A percentile compares a stretch with the other conserved stretches of the same genome.
Evolutionary conservation across 2,329 filamentous ascomycete species (phyloP).

Genomic region (Alternaria solani): DNA sequence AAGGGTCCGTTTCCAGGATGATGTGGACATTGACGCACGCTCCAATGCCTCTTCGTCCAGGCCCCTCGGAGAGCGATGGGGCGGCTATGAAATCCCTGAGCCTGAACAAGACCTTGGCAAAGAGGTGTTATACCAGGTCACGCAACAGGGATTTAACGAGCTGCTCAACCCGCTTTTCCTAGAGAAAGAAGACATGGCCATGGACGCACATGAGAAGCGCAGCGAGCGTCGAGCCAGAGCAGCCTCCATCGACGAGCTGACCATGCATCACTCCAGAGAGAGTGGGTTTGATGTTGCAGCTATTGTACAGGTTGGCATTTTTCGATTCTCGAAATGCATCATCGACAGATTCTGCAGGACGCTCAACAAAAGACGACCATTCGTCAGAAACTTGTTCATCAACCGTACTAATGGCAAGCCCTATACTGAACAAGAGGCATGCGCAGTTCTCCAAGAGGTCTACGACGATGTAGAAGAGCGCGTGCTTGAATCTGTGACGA

Average conservation of each 20-base stretch:
- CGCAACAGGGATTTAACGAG: conserved; percentile 92
- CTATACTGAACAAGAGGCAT: conserved; percentile 12
- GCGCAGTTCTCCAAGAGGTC: conserved; percentile 12
- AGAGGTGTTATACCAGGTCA: conserved; percentile 89
- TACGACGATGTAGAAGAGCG: conserved; percentile 29
- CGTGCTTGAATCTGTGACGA: conserved; percentile 21
- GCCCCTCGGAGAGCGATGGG: conserved; percentile 73
- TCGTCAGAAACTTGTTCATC: conserved; percentile 19
- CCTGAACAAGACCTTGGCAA: conserved; percentile 84
- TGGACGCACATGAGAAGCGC: conserved; percentile 64
- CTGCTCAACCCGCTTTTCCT: conserved; percentile 87
- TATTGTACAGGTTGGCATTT: conserved; percentile 33
- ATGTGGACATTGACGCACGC: conserved; percentile 72
- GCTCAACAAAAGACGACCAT: conserved; percentile 13
- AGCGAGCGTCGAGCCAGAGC: conserved; percentile 37
- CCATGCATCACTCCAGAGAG: conserved; percentile 24
- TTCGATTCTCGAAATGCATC: conserved; percentile 37
- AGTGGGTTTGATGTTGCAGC: conserved; percentile 23
- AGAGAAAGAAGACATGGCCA: conserved; percentile 76
- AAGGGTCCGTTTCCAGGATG: conserved; percentile 79
- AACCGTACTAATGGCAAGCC: conserved; percentile 6
- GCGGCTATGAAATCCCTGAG: conserved; percentile 79
- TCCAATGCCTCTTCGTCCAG: conserved; percentile 78
- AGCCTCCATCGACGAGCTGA: conserved; percentile 28
- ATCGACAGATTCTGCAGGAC: conserved; percentile 30